A percentile compares a stretch with the other conserved stretches of the same genome.
Conservation (phyloP, 306 rosid species). For the Mimosa bimucronata region DNA sequence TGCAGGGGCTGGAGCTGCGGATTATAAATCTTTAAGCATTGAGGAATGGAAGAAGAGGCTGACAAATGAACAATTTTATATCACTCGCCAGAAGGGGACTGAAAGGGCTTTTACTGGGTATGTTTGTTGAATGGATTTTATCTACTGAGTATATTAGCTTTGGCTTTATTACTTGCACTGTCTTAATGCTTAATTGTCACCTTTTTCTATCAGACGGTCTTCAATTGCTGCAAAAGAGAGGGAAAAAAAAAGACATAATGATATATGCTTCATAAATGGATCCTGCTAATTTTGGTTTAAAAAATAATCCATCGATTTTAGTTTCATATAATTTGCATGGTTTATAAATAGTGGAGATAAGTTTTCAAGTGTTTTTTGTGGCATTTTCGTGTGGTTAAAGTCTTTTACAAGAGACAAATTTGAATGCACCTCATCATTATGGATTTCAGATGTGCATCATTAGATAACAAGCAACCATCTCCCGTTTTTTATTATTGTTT, state of each 20-base stretch:
- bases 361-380: not conserved
- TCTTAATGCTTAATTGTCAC: not conserved
- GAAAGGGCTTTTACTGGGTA: conserved; percentile 98
- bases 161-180: not conserved
- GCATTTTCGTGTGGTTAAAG: not conserved
- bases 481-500: conserved; percentile 1
- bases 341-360: not conserved
- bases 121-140: conserved; percentile 19
- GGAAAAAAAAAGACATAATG: not conserved
- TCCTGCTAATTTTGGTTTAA: not conserved
- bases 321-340: not conserved
- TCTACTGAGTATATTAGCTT: not conserved
- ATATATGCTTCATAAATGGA: not conserved
- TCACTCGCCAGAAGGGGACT: conserved; percentile 91
- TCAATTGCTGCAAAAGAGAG: not conserved
- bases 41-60: conserved; percentile 80
- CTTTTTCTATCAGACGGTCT: no score
- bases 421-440: not conserved
- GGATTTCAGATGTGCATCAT: conserved; percentile 3
- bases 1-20: conserved; percentile 58
- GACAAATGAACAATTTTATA: conserved; percentile 66
- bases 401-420: not conserved
- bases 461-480: conserved; percentile 12
- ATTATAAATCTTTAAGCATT: conserved; percentile 61
- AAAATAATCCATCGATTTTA: not conserved